Evolutionary conservation across 176 grass and related monocot species (phyloP), one percentile per base, ranked within the genome.

Genomic region (Bolboschoenus planiculmis): DNA sequence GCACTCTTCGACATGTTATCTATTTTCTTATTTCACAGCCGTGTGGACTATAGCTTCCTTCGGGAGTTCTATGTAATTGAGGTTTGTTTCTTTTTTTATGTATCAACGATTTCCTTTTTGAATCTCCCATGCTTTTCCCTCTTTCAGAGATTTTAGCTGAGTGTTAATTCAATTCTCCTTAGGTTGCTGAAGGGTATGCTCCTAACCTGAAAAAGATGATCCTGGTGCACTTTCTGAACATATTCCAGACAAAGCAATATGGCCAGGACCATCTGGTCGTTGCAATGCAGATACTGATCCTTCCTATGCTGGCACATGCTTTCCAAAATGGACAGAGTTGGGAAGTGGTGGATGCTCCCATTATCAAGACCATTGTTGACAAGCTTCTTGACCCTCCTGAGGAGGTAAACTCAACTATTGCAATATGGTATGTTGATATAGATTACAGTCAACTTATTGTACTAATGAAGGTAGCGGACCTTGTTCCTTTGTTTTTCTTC

Each of bases 1-100:
- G 92, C 93, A 47, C 96, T 99, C 78, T 99, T 99, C 70, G 96
- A 99, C 84, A 99, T 99, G 92, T 84, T 99, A 80, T 99, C 96
- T 36, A 95, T 99, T 83, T 99, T 99, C 91, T 90, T 95, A 84
- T 93, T 93, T 81, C 92, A 92, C 26, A 99, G 92, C 72, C 92
- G 96, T 62, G 92, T 99, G 56, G 96, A 99, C 84, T 95, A 99
- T 86, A 95, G 91, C 48, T 99, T 95, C 87, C 91, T 99, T 26
- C 94, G 91, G 87, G 96, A 99, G 72, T 95, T 95, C 88, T 99
- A 99, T 84, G 89, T 99, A 42, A 95, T 99, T 70, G 96, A 99
- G 96, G 96, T 91, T 82, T 46, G 58, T 48, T 48, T 20, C n/a
- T 64, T 82, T 24, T 82, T 48, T 26, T 65, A 51, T 31, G 44